A percentile compares a stretch with the other conserved stretches of the same genome.
These are phyloP conservation scores for Graphilbum fragrans DNA, from an alignment of 2,329 filamentous ascomycete species.

Conservation along the genomic window DNA sequence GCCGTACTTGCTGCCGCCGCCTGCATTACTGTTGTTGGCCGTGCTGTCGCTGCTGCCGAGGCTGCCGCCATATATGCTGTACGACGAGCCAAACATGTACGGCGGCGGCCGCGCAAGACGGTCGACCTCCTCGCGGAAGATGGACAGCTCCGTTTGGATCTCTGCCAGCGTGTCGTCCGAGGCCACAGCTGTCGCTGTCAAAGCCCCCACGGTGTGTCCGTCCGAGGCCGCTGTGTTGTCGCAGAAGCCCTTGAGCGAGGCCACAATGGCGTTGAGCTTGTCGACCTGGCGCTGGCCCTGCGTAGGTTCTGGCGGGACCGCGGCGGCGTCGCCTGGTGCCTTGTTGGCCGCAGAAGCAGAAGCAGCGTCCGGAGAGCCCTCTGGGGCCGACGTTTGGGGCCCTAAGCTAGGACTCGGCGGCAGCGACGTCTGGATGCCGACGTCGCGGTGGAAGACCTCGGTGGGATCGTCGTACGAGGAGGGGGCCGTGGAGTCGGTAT, in stretches of 20 bases:
- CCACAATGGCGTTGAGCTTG: conserved; percentile 4
- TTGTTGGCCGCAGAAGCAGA: background rate
- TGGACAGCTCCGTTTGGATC: conserved; percentile 38
- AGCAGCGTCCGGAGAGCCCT: background rate
- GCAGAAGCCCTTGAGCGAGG: conserved; percentile 10
- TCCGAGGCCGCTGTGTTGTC: conserved; percentile 1
- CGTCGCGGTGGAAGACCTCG: conserved; percentile 71
- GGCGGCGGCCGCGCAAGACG: conserved; percentile 27
- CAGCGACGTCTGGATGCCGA: conserved; percentile 64
- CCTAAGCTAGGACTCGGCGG: conserved; percentile 24
- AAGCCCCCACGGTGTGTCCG: background rate
- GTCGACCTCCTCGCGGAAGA: conserved; percentile 55
- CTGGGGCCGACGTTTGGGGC: background rate
- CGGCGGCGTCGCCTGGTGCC: background rate
- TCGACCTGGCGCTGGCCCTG: conserved; percentile 2
- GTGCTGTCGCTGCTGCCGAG: conserved; percentile 19
- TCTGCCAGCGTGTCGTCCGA: conserved; percentile 18
- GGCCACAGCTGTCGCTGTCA: background rate
- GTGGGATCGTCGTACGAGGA: conserved; percentile 49
- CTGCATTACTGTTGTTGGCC: conserved; percentile 24
- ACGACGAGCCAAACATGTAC: conserved; percentile 19
- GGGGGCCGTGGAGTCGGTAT: conserved; percentile 23
- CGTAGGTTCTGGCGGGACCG: background rate
- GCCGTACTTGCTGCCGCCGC: conserved; percentile 21
- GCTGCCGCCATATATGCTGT: background rate